These are phyloP conservation scores for Lobosporangium transversale DNA, from an alignment of 192 early-diverging fungal species.

Conservation along the genomic window DNA sequence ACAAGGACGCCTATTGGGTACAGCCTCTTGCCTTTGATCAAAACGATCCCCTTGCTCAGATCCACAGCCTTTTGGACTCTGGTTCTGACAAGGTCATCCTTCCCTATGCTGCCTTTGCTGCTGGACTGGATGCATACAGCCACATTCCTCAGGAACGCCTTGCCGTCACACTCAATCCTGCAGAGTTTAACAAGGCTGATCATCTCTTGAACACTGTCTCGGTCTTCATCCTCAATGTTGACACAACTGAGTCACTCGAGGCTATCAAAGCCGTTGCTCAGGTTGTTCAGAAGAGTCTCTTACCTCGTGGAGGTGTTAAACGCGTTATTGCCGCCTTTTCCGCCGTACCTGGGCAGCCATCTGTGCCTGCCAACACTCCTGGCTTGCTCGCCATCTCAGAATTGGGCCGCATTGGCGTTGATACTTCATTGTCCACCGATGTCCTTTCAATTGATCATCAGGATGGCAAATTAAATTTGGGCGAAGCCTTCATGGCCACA, in stretches of 20 bases:
- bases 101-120: slow-evolving; percentile 36
- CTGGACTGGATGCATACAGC: slow-evolving; percentile 21
- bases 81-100: slow-evolving; percentile 60
- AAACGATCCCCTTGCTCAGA: slow-evolving; percentile 46
- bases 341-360: not conserved
- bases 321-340: slow-evolving; percentile 46
- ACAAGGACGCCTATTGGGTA: slow-evolving; percentile 56
- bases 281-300: slow-evolving; percentile 34
- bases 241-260: slow-evolving; percentile 12
- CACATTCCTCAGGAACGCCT: slow-evolving; percentile 57
- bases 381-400: slow-evolving; percentile 46
- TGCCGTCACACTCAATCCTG: slow-evolving; percentile 35
- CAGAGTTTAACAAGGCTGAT: slow-evolving; percentile 16
- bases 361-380: slow-evolving; percentile 14
- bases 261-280: slow-evolving; percentile 32
- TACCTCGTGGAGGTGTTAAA: slow-evolving; percentile 56
- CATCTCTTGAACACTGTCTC: slow-evolving; percentile 37
- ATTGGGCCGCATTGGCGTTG: slow-evolving; percentile 42
- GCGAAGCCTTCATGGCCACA: slow-evolving; percentile 65
- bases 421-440: slow-evolving; percentile 40
- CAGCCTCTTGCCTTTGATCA: slow-evolving; percentile 50
- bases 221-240: slow-evolving; percentile 39
- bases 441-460: slow-evolving; percentile 48
- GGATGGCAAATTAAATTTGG: slow-evolving; percentile 60
- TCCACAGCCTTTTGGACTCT: slow-evolving; percentile 56